Conservation (phyloP, 2,329 filamentous ascomycete species). For the Ceratocystis colombiana region DNA sequence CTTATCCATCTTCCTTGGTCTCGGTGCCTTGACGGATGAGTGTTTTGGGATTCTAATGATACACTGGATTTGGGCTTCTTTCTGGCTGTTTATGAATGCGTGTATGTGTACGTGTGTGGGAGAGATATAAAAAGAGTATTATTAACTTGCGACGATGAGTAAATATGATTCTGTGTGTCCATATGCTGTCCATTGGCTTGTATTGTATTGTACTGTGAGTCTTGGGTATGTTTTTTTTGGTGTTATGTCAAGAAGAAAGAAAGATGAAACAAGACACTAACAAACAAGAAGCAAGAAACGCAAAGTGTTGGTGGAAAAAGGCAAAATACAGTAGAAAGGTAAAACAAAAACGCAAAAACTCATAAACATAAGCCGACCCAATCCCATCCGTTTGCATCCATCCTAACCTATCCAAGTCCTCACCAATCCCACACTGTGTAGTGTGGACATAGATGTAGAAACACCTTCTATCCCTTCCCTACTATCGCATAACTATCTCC, state of each 20-base stretch:
- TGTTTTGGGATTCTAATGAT: slow-evolving; percentile 11
- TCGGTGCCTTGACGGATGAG: not conserved
- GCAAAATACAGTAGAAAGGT: no score
- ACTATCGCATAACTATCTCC: not conserved
- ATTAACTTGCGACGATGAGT: no score
- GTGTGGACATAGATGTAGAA: no score
- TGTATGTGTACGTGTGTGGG: not conserved
- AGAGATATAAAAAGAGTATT: no score
- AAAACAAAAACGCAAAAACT: not conserved
- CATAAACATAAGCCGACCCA: not conserved
- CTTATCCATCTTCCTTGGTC: not conserved
- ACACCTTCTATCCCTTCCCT: not conserved
- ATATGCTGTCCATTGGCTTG: no score
- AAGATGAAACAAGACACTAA: not conserved
- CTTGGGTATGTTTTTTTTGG: not conserved
- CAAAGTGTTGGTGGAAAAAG: not conserved
- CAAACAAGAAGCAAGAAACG: not conserved
- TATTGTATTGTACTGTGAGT: no score
- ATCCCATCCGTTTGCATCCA: not conserved
- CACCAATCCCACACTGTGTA: not conserved
- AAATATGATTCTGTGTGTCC: no score
- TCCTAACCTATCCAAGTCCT: not conserved
- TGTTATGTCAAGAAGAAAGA: not conserved
- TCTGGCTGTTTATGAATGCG: not conserved
- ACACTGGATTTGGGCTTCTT: not conserved